Percentiles rank a stretch among this genome's conserved stretches.
Evolutionary conservation across 371 early-diverging fungal species (phyloP).

Genomic region (Rhizomucor miehei): DNA sequence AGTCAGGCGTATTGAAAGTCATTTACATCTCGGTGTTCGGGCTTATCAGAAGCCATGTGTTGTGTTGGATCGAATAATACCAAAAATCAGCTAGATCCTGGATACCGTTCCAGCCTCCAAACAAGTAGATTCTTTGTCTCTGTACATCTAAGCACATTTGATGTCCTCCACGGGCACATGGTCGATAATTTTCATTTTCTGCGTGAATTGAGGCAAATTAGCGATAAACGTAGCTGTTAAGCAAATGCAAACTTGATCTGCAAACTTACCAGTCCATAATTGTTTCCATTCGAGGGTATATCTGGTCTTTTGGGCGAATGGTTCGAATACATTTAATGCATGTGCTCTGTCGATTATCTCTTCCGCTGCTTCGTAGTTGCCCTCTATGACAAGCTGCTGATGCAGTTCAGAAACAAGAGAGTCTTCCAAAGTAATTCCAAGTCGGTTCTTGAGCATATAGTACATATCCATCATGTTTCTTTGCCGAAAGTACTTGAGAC

Average conservation of each 20-base stretch:
- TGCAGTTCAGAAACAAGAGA: slow-evolving; percentile 78
- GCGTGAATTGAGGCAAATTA: no score
- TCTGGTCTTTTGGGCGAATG: slow-evolving; percentile 59
- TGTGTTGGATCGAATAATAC: slow-evolving; percentile 62
- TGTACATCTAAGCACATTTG: slow-evolving; percentile 92
- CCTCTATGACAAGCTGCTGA: slow-evolving; percentile 58
- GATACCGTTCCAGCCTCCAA: slow-evolving; percentile 96
- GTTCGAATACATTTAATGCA: slow-evolving; percentile 60
- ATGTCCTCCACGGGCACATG: slow-evolving; percentile 88
- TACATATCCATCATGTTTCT: slow-evolving; percentile 74
- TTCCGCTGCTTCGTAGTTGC: slow-evolving; percentile 75
- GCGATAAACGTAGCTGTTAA: no score
- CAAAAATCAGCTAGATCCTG: slow-evolving; percentile 91
- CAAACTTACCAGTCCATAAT: slow-evolving; percentile 39
- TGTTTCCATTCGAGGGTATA: slow-evolving; percentile 77
- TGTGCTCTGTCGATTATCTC: slow-evolving; percentile 60
- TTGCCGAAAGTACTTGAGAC: slow-evolving; percentile 89
- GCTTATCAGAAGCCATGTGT: slow-evolving; percentile 74
- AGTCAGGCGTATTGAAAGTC: slow-evolving; percentile 5
- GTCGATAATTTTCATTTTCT: slow-evolving; percentile 28
- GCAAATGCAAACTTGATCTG: slow-evolving; percentile 3
- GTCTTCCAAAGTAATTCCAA: slow-evolving; percentile 70
- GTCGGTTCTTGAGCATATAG: slow-evolving; percentile 59
- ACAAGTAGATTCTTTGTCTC: slow-evolving; percentile 76
- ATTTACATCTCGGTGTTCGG: slow-evolving; percentile 66